phyloP scores from a whole-genome alignment of 129 eudicot species.

The Pseudognaphalium luteoalbum region DNA sequence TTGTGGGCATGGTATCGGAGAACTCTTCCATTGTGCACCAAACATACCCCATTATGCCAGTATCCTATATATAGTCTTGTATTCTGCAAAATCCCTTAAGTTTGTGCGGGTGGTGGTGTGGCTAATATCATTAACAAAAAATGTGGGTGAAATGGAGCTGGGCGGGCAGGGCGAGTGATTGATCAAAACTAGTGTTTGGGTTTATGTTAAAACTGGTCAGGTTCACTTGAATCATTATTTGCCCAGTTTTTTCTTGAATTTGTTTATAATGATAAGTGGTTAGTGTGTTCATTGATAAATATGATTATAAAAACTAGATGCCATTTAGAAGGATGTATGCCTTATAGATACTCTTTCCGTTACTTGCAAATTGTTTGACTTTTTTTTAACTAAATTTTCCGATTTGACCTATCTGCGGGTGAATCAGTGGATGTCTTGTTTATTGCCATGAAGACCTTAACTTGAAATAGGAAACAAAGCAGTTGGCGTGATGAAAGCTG shows the following conservation, averaged over 20 bases:
- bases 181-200: background rate
- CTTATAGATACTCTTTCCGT: no score
- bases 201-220: no score
- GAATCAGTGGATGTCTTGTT: background rate
- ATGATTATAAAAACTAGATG: no score
- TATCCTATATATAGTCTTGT: conserved; percentile 56
- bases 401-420: background rate
- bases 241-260: no score
- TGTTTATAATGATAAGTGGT: no score
- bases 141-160: background rate
- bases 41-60: conserved; percentile 96
- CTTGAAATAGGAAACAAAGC: conserved; percentile 80
- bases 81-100: background rate
- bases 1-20: conserved; percentile 98
- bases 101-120: conserved; percentile 5
- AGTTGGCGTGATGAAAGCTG: conserved; percentile 98
- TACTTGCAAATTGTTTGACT: no score
- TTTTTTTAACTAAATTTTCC: no score
- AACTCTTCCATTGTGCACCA: conserved; percentile 98
- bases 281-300: no score
- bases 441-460: conserved; percentile 49
- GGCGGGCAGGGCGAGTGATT: background rate
- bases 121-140: background rate
- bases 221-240: no score
- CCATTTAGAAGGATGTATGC: no score